phyloP scores from a whole-genome alignment of 805 yeast species.

The Kazachstania psychrophila region DNA sequence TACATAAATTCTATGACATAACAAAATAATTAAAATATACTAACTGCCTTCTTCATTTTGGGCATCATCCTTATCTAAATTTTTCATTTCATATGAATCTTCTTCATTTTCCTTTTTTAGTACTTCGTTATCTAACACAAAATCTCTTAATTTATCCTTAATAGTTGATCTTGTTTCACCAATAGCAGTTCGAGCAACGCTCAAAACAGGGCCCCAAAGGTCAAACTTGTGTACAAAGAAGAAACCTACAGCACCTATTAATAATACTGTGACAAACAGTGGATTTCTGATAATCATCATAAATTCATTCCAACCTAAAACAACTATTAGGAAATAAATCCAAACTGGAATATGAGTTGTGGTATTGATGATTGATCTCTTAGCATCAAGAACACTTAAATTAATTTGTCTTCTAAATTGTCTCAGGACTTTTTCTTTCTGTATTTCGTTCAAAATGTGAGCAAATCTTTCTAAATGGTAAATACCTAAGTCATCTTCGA shows the following conservation, averaged over 20 bases:
- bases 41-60: not conserved
- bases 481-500: slow-evolving; percentile 34
- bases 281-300: slow-evolving; percentile 84
- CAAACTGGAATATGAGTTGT: slow-evolving; percentile 76
- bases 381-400: slow-evolving; percentile 75
- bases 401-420: slow-evolving; percentile 70
- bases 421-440: slow-evolving; percentile 45
- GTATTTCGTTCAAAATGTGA: slow-evolving; percentile 46
- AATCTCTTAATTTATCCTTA: slow-evolving; percentile 48
- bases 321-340: slow-evolving; percentile 60
- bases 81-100: not conserved
- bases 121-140: slow-evolving; percentile 43
- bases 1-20: no score
- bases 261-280: slow-evolving; percentile 53
- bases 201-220: slow-evolving; percentile 65
- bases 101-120: slow-evolving; percentile 5
- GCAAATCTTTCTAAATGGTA: slow-evolving; percentile 41
- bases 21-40: no score
- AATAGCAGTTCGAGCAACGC: slow-evolving; percentile 47
- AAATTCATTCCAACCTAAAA: slow-evolving; percentile 93
- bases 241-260: slow-evolving; percentile 49
- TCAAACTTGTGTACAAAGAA: slow-evolving; percentile 64
- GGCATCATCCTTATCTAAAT: not conserved
- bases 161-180: slow-evolving; percentile 49
- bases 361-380: slow-evolving; percentile 71